phyloP scores from a whole-genome alignment of 805 yeast species.

The Kazachstania africana region DNA sequence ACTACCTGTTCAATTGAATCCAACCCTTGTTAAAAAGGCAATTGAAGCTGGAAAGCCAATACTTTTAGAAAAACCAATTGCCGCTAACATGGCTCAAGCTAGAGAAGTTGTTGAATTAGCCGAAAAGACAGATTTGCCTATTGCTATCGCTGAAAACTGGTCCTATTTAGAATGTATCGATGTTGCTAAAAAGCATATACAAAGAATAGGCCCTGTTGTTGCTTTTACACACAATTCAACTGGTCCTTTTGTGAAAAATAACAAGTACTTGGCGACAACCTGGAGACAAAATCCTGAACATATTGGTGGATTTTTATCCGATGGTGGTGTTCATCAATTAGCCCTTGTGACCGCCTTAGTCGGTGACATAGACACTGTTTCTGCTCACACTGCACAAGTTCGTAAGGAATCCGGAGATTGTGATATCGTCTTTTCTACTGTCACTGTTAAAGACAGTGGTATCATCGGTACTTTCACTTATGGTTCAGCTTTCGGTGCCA shows the following conservation, averaged over 20 bases:
- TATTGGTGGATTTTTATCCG: slow-evolving; percentile 84
- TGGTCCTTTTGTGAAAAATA: slow-evolving; percentile 52
- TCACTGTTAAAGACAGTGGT: slow-evolving; percentile 44
- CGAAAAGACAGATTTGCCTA: slow-evolving; percentile 49
- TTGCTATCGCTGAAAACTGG: slow-evolving; percentile 82
- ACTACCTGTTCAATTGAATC: slow-evolving; percentile 76
- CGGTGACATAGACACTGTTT: slow-evolving; percentile 59
- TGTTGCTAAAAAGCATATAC: slow-evolving; percentile 43
- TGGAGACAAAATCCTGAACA: slow-evolving; percentile 92
- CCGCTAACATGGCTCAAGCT: slow-evolving; percentile 76
- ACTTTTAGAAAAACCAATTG: slow-evolving; percentile 82
- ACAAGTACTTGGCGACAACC: slow-evolving; percentile 53
- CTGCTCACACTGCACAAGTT: slow-evolving; percentile 70
- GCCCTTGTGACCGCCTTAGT: slow-evolving; percentile 75
- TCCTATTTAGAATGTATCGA: slow-evolving; percentile 51
- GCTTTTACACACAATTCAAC: slow-evolving; percentile 66
- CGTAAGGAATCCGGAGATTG: slow-evolving; percentile 70
- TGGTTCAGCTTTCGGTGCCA: slow-evolving; percentile 79
- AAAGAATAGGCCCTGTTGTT: slow-evolving; percentile 59
- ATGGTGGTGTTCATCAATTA: slow-evolving; percentile 94
- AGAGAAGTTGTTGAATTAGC: slow-evolving; percentile 62
- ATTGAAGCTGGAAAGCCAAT: slow-evolving; percentile 67
- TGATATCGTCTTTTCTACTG: slow-evolving; percentile 66
- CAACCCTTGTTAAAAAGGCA: slow-evolving; percentile 56
- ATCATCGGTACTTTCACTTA: slow-evolving; percentile 77